Base-by-base conservation (phyloP, 2,329 filamentous ascomycete species). In the Penicillium sp. region DNA sequence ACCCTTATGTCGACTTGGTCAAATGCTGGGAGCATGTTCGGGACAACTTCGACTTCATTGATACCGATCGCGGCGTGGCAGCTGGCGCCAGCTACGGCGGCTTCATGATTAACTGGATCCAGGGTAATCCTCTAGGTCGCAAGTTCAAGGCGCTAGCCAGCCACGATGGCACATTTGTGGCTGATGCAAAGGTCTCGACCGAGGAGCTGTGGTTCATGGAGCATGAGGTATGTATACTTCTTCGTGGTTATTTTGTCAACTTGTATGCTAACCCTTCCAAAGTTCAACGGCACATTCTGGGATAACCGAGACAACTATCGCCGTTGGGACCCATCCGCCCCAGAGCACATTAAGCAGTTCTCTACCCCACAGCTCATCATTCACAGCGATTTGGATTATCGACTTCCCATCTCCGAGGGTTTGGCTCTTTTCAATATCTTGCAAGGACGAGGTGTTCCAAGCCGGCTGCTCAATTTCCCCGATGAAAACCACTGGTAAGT, bases 111-210 rank as follows among this genome's bases (percentile, higher is more conserved):
- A 82, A 96, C 71, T 96, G 92, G 91, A 91, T 96, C 65, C 91
- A 96, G 74, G 92, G 92, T 8, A 88, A 94, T 60, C 82, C 84
- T 1, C 82, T 97, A 0, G 91, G 91, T 19, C 85, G 90, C 28
- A 85, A 88, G 63, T 95, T 97, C 82, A 90, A 90, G 73, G 91
- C 91, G 0, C 81, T 97, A 4, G 91, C 96, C 28, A 91, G 87
- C 65, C 91, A 96, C 70, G 91, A 96, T 64, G 91, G 91, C 45
- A 88, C 92, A 51, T 94, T 92, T 73, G 88, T 85, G 65, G 76
- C 78, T 55, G 73, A 77, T 12, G 73, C 73, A n/a, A 75, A 79
- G 68, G 72, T 82, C 61, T 73, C 76, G 0, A 78, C 76, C 2
- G 80, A 82, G 17, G 80, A 82, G 55, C 65, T 81, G 11, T 82